These are phyloP conservation scores for Naganishia vaughanmartiniae DNA, from an alignment of 768 basidiomycete species.

Conservation along the genomic window DNA sequence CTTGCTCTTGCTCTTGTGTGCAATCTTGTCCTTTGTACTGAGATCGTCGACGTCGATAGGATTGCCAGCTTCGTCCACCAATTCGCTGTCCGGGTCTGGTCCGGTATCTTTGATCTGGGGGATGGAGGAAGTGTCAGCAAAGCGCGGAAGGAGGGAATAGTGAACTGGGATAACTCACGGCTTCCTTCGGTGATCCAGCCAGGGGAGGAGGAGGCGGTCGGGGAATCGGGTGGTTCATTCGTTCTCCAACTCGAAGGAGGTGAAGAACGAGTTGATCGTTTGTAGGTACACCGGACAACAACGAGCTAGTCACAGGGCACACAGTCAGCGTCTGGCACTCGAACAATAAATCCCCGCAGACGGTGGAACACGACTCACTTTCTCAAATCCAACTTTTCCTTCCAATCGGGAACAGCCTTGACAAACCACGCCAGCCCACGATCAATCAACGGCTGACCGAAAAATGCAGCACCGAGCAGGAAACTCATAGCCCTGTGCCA, in stretches of 20 bases:
- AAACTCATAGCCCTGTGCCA: constrained; percentile 50
- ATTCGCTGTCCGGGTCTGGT: constrained; percentile 38
- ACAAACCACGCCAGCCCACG: constrained; percentile 44
- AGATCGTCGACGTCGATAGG: constrained; percentile 40
- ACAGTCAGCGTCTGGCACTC: constrained; percentile 18
- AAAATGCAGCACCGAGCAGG: constrained; percentile 52
- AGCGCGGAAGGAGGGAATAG: constrained; percentile 46
- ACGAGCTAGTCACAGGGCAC: constrained; percentile 35
- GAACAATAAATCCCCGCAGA: neutral
- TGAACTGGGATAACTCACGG: neutral
- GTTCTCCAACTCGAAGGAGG: constrained; percentile 52
- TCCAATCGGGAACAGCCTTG: constrained; percentile 53
- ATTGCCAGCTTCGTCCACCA: constrained; percentile 50
- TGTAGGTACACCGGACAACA: constrained; percentile 53
- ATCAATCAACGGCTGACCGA: constrained; percentile 52
- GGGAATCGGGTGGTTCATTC: constrained; percentile 35
- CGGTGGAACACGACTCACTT: constrained; percentile 33
- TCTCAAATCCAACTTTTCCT: constrained; percentile 51
- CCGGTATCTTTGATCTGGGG: constrained; percentile 41
- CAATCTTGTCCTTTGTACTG: constrained; percentile 38
- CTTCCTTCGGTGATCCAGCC: constrained; percentile 48
- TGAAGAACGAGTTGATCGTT: constrained; percentile 53
- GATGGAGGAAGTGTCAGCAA: constrained; percentile 29
- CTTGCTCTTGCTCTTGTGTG: constrained; percentile 48
- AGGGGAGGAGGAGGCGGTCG: constrained; percentile 44